Evolutionary conservation across 495 filamentous ascomycete genomes (phyloP).

Genomic region (Trichoderma gamsii): DNA sequence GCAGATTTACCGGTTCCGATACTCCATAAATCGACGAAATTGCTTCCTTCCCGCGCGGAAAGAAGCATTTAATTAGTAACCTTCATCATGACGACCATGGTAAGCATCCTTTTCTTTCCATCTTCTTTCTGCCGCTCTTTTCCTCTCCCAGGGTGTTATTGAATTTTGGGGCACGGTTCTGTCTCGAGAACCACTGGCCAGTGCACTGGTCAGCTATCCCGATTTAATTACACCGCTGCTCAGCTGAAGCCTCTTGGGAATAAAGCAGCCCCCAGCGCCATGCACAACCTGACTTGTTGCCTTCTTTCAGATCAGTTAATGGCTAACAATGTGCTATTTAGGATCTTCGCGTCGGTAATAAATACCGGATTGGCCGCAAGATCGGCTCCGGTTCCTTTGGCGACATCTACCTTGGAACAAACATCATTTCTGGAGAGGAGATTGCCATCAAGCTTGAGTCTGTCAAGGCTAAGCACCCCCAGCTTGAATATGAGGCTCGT

Average conservation of each 20-base stretch:
- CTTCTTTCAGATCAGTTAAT: background rate
- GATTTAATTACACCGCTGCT: slow-evolving; percentile 11
- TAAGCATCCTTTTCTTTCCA: slow-evolving; percentile 25
- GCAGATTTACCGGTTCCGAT: background rate
- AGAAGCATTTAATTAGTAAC: slow-evolving; percentile 1
- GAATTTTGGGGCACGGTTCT: background rate
- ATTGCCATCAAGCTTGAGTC: slow-evolving; percentile 99
- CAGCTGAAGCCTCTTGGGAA: background rate
- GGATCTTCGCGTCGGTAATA: slow-evolving; percentile 99
- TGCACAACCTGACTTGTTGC: background rate
- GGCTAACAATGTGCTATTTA: slow-evolving; percentile 29
- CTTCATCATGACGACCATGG: slow-evolving; percentile 44
- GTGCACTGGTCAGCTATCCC: slow-evolving; percentile 14
- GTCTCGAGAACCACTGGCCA: background rate
- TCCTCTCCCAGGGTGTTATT: background rate
- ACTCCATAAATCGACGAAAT: background rate
- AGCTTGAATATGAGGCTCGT: slow-evolving; percentile 98
- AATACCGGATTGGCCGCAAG: slow-evolving; percentile 99
- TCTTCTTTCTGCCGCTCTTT: background rate
- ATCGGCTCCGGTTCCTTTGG: slow-evolving; percentile 98
- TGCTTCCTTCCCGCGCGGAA: slow-evolving; percentile 6
- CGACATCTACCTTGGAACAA: slow-evolving; percentile 99
- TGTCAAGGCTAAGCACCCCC: slow-evolving; percentile 99
- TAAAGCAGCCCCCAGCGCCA: background rate
- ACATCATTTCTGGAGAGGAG: slow-evolving; percentile 99